Base-by-base conservation (phyloP, 768 basidiomycete species). In the Sarcomyxa edulis region DNA sequence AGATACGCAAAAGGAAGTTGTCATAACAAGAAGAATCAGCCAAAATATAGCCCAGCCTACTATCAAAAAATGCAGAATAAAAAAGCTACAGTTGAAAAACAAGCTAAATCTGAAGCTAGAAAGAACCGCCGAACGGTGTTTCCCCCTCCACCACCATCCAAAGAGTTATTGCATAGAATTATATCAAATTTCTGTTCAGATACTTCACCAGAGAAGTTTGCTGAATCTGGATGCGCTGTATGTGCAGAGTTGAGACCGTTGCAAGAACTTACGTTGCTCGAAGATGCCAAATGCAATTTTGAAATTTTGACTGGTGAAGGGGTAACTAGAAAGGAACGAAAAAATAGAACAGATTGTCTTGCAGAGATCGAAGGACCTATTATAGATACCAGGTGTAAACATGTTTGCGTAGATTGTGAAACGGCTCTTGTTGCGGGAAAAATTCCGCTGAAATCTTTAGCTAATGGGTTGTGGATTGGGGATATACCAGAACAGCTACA, bases 381-480 rank as follows among this genome's bases (percentile, higher is more conserved):
- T 4, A 14, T 52, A 18, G 48, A 37, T 26, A 8, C 39, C 10
- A 11, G 12, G 4, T 49, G 39, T 25, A n/a, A 37, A 11, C 11
- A 29, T n/a, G 31, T 52, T 2, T 52, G 50, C 40, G 23, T 29
- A 9, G 7, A 15, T 8, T 47, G 45, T 34, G 21, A 32, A 3
- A 14, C 6, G 3, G 3, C 10, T 16, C 10, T 46, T 12, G 25
- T 15, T 4, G 44, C 37, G 14, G 34, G 27, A 15, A 46, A 40
- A 19, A 27, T 35, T 6, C 51, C 55, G 9, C 23, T 26, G n/a
- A 22, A 42, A 30, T 42, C 54, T 4, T 34, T 63, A 11, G 59
- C 58, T 0, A 55, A 58, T 48, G 59, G 58, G 1, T 30, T 61
- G 1, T 63, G 60, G 59, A 10, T 63, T 9, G 61, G 61, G 6